Base-by-base conservation (phyloP, 805 yeast species). In the Candida stauntonica region DNA sequence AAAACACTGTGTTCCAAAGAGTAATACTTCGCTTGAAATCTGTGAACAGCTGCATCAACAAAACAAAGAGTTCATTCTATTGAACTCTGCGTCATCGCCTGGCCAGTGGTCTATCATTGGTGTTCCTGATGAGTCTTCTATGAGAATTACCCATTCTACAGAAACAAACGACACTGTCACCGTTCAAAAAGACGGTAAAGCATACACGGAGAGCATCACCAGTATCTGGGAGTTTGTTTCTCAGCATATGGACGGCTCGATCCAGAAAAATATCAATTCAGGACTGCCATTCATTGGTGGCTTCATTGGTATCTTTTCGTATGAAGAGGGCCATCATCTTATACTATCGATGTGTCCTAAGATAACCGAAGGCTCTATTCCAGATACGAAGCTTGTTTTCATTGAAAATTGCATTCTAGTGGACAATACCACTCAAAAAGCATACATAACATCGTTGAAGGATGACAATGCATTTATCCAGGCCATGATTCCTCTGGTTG, bases 31-130 rank as follows among this genome's bases (percentile, higher is more conserved):
- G 0, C 50, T 76, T 14, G 73, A 70, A 32, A 54, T 83, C 9
- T 77, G 86, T 55, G 85, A 83, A 35, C 42, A 47, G 17, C 55
- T 67, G 2, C 46, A 58, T 6, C 50, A 37, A 3, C 41, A 42
- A 8, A 34, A 45, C 3, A 55, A 64, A 23, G 77, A 82, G 39
- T 74, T 84, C 48, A 58, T 83, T 5, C 59, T 85, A 5, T 66
- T 87, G 27, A 82, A 86, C 52, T 82, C 94, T 26, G 94, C 95
- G 0, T 74, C 94, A 0, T 56, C 70, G 2, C 95, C 96, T 0
- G 97, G 98, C 0, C 71, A 77, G 42, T 87, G 94, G 91, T 79
- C 95, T 0, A 79, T 93, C 5, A 74, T 93, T 38, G 96, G 95
- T 0, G 48, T 87, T 1, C 89, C 89, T 0, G 63, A 66, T 5